Conservation (phyloP, 371 early-diverging fungal species). For the Mortierella sp. region DNA sequence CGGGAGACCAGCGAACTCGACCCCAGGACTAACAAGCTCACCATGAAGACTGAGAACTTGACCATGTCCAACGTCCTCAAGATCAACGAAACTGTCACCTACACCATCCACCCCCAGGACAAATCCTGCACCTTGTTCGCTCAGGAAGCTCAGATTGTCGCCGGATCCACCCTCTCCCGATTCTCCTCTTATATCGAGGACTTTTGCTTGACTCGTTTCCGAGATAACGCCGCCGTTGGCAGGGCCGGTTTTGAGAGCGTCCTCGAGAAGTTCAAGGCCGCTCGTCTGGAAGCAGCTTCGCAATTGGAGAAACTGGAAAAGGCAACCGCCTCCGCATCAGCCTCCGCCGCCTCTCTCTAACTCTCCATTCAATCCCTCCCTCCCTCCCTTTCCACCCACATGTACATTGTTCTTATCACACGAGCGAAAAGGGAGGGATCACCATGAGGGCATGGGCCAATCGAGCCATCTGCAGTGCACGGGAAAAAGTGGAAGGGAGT, state of each 20-base stretch:
- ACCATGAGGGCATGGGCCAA: too few species aligned
- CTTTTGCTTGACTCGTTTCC: conserved; percentile 85
- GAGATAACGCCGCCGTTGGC: conserved; percentile 87
- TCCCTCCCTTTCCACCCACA: not conserved
- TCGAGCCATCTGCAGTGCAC: too few species aligned
- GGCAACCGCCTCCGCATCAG: conserved; percentile 17
- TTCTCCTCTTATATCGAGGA: conserved; percentile 89
- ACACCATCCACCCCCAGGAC: conserved; percentile 58
- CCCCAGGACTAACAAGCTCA: conserved; percentile 75
- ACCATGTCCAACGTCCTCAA: conserved; percentile 79
- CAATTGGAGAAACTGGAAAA: conserved; percentile 30
- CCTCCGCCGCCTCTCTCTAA: conserved; percentile 26
- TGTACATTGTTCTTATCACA: too few species aligned
- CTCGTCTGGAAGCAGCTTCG: conserved; percentile 25
- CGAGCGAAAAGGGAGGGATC: too few species aligned
- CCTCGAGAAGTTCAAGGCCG: conserved; percentile 59
- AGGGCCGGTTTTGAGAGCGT: conserved; percentile 75
- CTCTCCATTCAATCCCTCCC: too few species aligned
- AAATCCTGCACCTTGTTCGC: conserved; percentile 57
- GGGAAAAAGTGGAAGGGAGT: too few species aligned
- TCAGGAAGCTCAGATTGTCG: conserved; percentile 85
- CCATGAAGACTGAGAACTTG: conserved; percentile 80
- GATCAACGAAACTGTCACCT: conserved; percentile 87
- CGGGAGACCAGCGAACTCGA: conserved; percentile 89
- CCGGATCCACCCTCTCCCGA: conserved; percentile 77